phyloP scores from a whole-genome alignment of 306 rosid genomes.

The Vicia villosa region DNA sequence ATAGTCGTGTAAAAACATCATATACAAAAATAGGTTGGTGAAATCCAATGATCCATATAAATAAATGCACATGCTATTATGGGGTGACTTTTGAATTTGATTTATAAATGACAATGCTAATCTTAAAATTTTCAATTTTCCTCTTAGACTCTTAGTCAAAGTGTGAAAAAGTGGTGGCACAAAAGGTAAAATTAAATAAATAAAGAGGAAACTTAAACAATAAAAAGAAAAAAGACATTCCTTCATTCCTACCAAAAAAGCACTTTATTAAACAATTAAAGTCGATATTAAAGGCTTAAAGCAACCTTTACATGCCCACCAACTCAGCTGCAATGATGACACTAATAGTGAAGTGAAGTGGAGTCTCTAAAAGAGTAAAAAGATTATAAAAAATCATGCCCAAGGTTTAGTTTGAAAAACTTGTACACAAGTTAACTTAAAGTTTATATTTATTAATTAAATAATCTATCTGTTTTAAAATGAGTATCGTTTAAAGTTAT shows the following conservation, averaged over 20 bases:
- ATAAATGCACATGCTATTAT: neutral
- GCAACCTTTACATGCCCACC: slow-evolving; percentile 53
- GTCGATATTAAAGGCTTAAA: slow-evolving; percentile 41
- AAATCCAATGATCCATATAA: no score
- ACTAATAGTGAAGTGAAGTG: slow-evolving; percentile 56
- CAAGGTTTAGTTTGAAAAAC: no score
- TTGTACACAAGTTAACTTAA: no score
- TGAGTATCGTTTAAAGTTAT: no score
- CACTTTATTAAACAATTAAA: slow-evolving; percentile 44
- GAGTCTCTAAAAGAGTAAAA: slow-evolving; percentile 43
- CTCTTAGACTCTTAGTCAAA: slow-evolving; percentile 41
- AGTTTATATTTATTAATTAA: no score
- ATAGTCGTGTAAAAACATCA: no score
- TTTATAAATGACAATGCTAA: neutral
- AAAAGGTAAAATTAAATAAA: slow-evolving; percentile 39
- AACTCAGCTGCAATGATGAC: slow-evolving; percentile 72
- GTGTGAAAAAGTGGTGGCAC: slow-evolving; percentile 46
- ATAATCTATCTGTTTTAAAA: no score
- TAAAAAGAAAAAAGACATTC: slow-evolving; percentile 57
- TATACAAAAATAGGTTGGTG: no score
- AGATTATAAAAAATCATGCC: no score
- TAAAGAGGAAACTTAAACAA: slow-evolving; percentile 41
- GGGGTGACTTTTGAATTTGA: neutral
- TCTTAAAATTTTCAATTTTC: slow-evolving; percentile 22
- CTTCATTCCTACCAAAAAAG: slow-evolving; percentile 47